Evolutionary conservation across 169 alveolate species (phyloP).

Genomic region (Neospora caninum): DNA sequence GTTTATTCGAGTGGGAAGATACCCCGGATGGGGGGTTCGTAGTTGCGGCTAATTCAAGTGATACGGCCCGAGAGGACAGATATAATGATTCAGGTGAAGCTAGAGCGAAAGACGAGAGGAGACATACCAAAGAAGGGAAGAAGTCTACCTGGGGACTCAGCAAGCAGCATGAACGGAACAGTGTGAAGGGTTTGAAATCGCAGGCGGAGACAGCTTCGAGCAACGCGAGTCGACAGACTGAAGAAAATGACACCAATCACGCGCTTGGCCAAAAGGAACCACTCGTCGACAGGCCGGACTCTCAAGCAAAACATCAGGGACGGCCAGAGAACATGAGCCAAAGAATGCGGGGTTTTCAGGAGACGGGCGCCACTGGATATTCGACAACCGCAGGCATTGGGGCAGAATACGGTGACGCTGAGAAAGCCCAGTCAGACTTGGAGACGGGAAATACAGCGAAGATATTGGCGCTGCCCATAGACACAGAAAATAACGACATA

Average conservation of each 20-base stretch:
- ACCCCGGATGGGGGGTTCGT: background rate
- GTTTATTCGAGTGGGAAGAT: background rate
- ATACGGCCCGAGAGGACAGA: too few relatives aligned
- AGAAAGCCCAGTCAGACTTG: too few relatives aligned
- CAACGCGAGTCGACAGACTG: background rate
- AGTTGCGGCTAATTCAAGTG: background rate
- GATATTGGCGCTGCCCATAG: background rate
- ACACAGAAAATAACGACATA: background rate
- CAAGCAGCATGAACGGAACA: background rate
- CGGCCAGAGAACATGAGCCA: too few relatives aligned
- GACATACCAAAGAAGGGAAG: constrained; percentile 11
- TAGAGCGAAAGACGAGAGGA: background rate
- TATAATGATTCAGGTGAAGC: background rate
- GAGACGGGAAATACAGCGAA: background rate
- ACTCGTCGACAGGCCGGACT: too few relatives aligned
- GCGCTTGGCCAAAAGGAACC: too few relatives aligned
- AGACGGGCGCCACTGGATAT: background rate
- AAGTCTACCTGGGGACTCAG: background rate
- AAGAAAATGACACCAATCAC: background rate
- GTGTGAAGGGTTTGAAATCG: background rate
- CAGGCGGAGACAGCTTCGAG: background rate
- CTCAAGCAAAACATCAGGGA: too few relatives aligned
- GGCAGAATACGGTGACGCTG: too few relatives aligned
- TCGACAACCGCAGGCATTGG: background rate
- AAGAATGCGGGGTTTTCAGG: background rate